phyloP scores from a whole-genome alignment of 768 basidiomycete species.

The Phanerochaete sordida region DNA sequence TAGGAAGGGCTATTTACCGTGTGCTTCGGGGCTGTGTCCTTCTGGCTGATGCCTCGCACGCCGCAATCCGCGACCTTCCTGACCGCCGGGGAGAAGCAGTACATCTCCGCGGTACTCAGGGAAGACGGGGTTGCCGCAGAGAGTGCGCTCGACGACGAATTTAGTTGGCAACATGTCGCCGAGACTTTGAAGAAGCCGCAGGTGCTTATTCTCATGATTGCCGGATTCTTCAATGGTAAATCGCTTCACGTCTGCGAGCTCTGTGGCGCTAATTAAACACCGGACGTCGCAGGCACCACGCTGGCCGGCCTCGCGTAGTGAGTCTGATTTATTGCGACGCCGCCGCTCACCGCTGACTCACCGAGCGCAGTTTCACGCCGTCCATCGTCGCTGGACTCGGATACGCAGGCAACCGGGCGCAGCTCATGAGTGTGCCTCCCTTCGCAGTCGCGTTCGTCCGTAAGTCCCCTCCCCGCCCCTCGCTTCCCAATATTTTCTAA shows the following conservation, averaged over 20 bases:
- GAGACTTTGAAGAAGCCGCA: slow-evolving; percentile 12
- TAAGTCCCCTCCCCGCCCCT: slow-evolving; percentile 2
- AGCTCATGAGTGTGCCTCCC: slow-evolving; percentile 31
- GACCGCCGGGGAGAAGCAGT: slow-evolving; percentile 10
- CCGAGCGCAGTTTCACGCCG: slow-evolving; percentile 19
- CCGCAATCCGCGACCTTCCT: slow-evolving; percentile 7
- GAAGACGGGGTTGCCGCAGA: slow-evolving; percentile 11
- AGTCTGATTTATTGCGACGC: not conserved
- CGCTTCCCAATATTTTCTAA: not conserved
- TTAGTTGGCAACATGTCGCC: slow-evolving; percentile 6
- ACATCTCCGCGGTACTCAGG: slow-evolving; percentile 8
- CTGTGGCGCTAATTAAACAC: not conserved
- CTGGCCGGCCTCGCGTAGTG: slow-evolving; percentile 26
- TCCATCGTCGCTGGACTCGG: slow-evolving; percentile 27
- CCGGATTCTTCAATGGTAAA: slow-evolving; percentile 11
- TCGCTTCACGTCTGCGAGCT: not conserved
- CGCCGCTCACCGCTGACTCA: not conserved
- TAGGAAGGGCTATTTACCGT: slow-evolving; percentile 13
- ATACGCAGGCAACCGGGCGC: slow-evolving; percentile 22
- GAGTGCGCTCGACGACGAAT: slow-evolving; percentile 5
- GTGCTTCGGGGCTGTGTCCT: slow-evolving; percentile 4
- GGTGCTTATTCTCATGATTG: slow-evolving; percentile 7
- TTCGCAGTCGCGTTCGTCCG: slow-evolving; percentile 26
- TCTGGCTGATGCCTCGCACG: slow-evolving; percentile 8
- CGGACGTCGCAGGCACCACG: slow-evolving; percentile 8